A percentile compares a stretch with the other conserved stretches of the same genome.
phyloP scores from a whole-genome alignment of 2,329 filamentous ascomycete genomes.

The Rhynchosporium agropyri region DNA sequence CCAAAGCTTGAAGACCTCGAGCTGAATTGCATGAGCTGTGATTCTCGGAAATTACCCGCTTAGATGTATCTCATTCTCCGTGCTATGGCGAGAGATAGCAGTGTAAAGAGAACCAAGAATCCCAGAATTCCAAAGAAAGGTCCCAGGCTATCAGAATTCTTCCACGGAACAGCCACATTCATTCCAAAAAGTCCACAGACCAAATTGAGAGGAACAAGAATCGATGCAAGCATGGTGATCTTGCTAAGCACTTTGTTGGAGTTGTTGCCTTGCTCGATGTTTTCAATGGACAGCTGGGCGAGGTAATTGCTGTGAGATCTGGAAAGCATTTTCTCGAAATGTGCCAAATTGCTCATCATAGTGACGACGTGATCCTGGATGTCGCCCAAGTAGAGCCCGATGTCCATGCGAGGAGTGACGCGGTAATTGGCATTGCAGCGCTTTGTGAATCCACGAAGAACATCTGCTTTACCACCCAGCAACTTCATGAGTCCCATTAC shows the following conservation, averaged over 20 bases:
- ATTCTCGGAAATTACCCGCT: background rate
- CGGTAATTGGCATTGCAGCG: constrained; percentile 98
- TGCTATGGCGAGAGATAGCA: constrained; percentile 36
- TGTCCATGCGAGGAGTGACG: constrained; percentile 92
- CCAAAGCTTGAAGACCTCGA: background rate
- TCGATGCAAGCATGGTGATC: constrained; percentile 90
- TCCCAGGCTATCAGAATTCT: constrained; percentile 46
- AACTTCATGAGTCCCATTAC: constrained; percentile 92
- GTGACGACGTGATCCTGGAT: constrained; percentile 99
- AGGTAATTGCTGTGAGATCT: constrained; percentile 95
- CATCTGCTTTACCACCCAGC: constrained; percentile 95
- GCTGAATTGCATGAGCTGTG: background rate
- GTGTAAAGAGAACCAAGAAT: constrained; percentile 55
- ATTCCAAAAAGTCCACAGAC: constrained; percentile 72
- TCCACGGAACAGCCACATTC: constrained; percentile 78
- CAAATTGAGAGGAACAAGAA: constrained; percentile 94
- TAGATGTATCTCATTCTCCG: constrained; percentile 40
- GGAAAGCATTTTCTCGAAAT: constrained; percentile 97
- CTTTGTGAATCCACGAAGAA: constrained; percentile 96
- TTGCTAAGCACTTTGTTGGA: constrained; percentile 91
- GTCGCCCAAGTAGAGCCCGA: constrained; percentile 93
- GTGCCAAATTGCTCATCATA: constrained; percentile 94
- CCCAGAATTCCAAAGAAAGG: constrained; percentile 66
- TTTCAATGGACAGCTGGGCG: constrained; percentile 90
- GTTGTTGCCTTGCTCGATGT: constrained; percentile 82